Evolutionary conservation across 2,329 filamentous ascomycete species (phyloP), one percentile per base, ranked within the genome.

Genomic region (Sporothrix mexicana): DNA sequence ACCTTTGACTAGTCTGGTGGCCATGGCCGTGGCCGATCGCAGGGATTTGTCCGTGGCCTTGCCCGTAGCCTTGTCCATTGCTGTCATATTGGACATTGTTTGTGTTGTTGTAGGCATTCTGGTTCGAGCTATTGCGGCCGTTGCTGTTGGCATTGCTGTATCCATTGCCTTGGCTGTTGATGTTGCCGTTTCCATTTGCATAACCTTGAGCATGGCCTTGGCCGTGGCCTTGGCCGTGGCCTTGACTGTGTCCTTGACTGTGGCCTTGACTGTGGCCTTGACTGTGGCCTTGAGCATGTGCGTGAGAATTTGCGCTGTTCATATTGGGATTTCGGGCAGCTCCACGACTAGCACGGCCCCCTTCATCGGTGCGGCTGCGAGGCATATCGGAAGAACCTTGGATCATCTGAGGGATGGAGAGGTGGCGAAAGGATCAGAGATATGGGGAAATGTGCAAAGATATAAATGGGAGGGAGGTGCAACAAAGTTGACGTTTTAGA

Each of bases 311-410:
- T 36, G 30, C 30, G 30, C 30, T 7, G 30, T 36, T 36, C 30
- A 36, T 36, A 36, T 36, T 36, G 30, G 30, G 30, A 36, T 36
- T 36, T 17, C 64, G 20, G 2, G 15, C 36, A 23, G 17, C 7
- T 1, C 25, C 64, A 20, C 45, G 62, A 25, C 23, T 66, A 7
- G 43, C 20, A 1, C 62, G 62, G 41, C 62, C 62, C 3, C 20
- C 62, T 3, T 47, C 62, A 1, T 66, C 62, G n/a, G 47, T 66
- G 62, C 62, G 62, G 49, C 20, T 20, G 2, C 62, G 62, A 66
- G 43, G 43, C 62, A 49, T 66, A 43, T 66, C 43, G 62, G 25
- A 66, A 17, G 62, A 15, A 2, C 43, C 23, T 5, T 13, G 6
- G 25, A 3, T 68, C 64, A 68, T 68, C 25, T 15, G 20, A 13